Conservation (phyloP, 2,329 filamentous ascomycete species). For the Thelonectria olida region DNA sequence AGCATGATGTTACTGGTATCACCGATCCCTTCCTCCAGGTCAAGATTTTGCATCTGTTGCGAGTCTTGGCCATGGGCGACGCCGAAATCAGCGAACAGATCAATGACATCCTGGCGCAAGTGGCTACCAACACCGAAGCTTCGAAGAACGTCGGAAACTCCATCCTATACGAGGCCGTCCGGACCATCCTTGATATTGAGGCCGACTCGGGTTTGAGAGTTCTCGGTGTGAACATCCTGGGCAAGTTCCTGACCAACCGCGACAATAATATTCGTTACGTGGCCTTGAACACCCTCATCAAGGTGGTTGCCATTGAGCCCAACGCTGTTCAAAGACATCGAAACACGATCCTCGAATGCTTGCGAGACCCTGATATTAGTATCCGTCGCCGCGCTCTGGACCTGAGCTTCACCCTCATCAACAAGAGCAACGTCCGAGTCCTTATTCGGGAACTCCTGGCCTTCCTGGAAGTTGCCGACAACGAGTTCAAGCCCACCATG, state of each 20-base stretch:
- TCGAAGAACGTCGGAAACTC: slow-evolving; percentile 99
- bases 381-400: slow-evolving; percentile 95
- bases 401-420: slow-evolving; percentile 97
- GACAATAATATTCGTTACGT: slow-evolving; percentile 99
- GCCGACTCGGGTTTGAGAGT: slow-evolving; percentile 95
- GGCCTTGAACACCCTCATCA: slow-evolving; percentile 95
- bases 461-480: slow-evolving; percentile 96
- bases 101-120: slow-evolving; percentile 97
- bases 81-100: slow-evolving; percentile 92
- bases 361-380: slow-evolving; percentile 97
- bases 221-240: slow-evolving; percentile 95
- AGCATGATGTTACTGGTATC: slow-evolving; percentile 98
- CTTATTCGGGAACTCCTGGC: slow-evolving; percentile 92
- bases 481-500: slow-evolving; percentile 99
- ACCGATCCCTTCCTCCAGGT: slow-evolving; percentile 98
- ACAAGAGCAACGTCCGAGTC: slow-evolving; percentile 93
- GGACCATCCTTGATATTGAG: slow-evolving; percentile 97
- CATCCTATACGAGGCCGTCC: slow-evolving; percentile 95
- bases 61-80: slow-evolving; percentile 88
- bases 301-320: slow-evolving; percentile 96
- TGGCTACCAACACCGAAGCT: slow-evolving; percentile 97
- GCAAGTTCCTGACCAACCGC: slow-evolving; percentile 97
- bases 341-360: slow-evolving; percentile 96
- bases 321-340: slow-evolving; percentile 97
- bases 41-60: slow-evolving; percentile 88